These are phyloP conservation scores for Lotmaria passim DNA, from an alignment of 208 protist species.

Conservation along the genomic window DNA sequence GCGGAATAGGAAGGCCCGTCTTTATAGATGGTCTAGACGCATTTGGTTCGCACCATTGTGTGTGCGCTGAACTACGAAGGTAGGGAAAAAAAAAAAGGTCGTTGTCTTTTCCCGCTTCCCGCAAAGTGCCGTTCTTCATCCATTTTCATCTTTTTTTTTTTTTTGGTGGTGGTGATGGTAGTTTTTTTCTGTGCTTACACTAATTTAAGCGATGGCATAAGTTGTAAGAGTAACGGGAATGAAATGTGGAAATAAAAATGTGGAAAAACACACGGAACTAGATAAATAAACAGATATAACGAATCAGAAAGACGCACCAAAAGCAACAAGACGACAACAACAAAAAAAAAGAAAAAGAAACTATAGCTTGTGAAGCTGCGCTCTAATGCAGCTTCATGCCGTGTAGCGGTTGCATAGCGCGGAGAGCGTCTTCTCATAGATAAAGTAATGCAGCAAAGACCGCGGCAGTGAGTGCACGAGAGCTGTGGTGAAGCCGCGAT, in stretches of 20 bases:
- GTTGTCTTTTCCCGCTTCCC: too few species aligned
- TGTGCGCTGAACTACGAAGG: too few species aligned
- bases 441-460: conserved; percentile 68
- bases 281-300: background rate
- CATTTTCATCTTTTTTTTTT: too few species aligned
- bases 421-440: conserved; percentile 81
- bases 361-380: too few species aligned
- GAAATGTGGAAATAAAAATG: background rate
- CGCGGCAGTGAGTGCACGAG: conserved; percentile 82
- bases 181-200: too few species aligned
- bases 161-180: too few species aligned
- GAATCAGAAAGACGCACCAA: background rate
- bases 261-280: background rate
- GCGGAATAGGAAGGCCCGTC: too few species aligned
- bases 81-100: too few species aligned
- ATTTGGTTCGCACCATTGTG: too few species aligned
- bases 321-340: background rate
- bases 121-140: too few species aligned
- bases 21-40: too few species aligned
- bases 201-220: conserved; percentile 6
- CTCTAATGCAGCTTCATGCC: too few species aligned
- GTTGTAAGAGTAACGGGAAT: background rate
- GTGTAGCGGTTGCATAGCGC: conserved; percentile 30
- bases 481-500: conserved; percentile 72
- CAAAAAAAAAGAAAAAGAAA: background rate